Evolutionary conservation across 352 stramenopile species (phyloP).

Genomic region (Phytophthora ohioensis): DNA sequence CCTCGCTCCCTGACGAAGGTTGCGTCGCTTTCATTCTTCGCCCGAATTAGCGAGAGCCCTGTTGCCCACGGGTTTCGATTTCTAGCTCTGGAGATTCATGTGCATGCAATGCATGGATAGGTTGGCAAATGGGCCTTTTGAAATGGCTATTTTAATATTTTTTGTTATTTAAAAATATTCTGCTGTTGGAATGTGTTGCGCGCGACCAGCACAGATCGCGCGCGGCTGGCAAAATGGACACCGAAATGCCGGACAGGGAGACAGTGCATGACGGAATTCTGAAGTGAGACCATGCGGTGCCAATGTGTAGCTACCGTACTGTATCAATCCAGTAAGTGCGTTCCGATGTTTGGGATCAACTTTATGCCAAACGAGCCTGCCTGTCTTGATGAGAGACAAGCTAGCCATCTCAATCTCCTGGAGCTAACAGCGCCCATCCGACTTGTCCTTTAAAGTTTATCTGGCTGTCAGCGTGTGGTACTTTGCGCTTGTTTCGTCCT

Average conservation of each 20-base stretch:
- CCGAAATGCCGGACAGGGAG: not conserved
- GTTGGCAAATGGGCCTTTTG: no score
- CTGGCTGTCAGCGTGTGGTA: not conserved
- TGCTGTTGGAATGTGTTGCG: constrained; percentile 3
- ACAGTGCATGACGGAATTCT: not conserved
- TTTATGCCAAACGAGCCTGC: constrained; percentile 7
- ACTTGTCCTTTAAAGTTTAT: no score
- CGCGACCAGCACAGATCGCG: constrained; percentile 2
- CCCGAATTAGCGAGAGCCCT: not conserved
- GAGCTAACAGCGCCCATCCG: not conserved
- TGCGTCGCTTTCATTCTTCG: constrained; percentile 13
- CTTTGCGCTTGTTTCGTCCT: not conserved
- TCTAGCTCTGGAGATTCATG: not conserved
- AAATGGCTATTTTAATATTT: no score
- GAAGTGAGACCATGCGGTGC: no score
- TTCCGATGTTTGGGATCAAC: constrained; percentile 9
- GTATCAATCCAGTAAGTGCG: not conserved
- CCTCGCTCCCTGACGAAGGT: constrained; percentile 4
- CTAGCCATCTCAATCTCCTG: not conserved
- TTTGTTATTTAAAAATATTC: no score
- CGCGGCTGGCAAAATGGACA: constrained; percentile 24
- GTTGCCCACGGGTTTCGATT: no score
- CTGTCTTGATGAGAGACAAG: not conserved
- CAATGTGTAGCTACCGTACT: no score
- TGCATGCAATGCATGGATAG: not conserved